These are phyloP conservation scores for Aquanectria penicillioides DNA, from an alignment of 2,329 filamentous ascomycete genomes.

Conservation along the genomic window DNA sequence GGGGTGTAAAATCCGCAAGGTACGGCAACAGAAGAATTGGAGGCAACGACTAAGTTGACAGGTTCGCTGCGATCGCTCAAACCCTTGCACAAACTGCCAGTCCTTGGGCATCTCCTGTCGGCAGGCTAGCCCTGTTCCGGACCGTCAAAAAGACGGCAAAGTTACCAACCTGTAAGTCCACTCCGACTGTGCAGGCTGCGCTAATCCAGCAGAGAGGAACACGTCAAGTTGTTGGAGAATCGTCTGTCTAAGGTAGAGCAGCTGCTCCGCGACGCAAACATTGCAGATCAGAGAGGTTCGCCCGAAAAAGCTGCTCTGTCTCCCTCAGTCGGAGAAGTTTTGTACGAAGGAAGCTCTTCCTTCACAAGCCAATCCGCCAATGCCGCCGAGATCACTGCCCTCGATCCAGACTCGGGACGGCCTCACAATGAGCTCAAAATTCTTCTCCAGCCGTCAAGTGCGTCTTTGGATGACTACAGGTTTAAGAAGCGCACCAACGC, in stretches of 20 bases:
- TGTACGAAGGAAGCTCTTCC: constrained; percentile 33
- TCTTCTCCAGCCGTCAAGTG: too few species aligned
- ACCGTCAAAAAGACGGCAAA: not conserved
- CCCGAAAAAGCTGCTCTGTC: constrained; percentile 2
- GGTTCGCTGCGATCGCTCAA: not conserved
- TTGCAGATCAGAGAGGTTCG: not conserved
- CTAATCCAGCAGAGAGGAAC: not conserved
- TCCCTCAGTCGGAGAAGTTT: not conserved
- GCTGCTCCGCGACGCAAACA: constrained; percentile 1
- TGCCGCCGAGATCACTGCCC: too few species aligned
- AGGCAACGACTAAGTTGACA: not conserved
- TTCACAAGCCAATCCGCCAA: constrained; percentile 32
- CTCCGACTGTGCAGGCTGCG: not conserved
- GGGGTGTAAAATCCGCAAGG: constrained; percentile 3
- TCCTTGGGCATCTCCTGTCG: not conserved
- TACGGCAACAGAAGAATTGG: not conserved
- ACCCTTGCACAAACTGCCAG: not conserved
- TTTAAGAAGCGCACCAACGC: too few species aligned
- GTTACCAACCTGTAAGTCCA: not conserved
- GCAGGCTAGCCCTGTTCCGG: not conserved
- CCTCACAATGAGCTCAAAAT: too few species aligned
- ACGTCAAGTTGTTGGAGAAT: not conserved
- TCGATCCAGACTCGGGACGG: too few species aligned
- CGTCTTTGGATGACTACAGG: too few species aligned
- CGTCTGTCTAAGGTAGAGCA: constrained; percentile 21